Conservation (phyloP, 108 stramenopile genomes). For the Nitzschia inconspicua region DNA sequence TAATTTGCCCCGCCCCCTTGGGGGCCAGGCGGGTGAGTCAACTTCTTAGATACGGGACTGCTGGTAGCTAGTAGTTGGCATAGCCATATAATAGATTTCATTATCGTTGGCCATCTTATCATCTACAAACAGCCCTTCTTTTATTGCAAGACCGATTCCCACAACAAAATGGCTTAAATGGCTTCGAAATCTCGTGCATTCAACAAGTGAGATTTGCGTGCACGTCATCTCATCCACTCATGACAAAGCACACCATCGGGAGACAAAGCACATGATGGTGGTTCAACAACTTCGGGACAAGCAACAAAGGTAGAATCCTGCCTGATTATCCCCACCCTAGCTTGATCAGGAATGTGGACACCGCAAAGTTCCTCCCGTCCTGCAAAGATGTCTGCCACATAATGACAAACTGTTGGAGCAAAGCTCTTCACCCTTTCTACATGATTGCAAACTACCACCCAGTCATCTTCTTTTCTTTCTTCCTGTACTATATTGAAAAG, state of each 20-base stretch:
- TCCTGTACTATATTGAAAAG: slow-evolving; percentile 23
- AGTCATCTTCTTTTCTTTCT: slow-evolving; percentile 9
- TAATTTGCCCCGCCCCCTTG: no score
- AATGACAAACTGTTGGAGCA: slow-evolving; percentile 83
- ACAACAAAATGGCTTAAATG: no score
- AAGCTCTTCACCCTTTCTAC: slow-evolving; percentile 92
- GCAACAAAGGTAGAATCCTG: slow-evolving; percentile 24
- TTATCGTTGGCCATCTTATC: no score
- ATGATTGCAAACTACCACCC: slow-evolving; percentile 67
- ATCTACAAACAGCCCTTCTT: no score
- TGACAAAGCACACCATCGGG: slow-evolving; percentile 61
- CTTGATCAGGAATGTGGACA: not conserved
- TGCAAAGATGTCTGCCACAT: slow-evolving; percentile 84
- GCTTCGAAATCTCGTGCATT: no score
- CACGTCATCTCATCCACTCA: slow-evolving; percentile 67
- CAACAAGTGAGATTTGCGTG: no score
- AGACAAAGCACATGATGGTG: slow-evolving; percentile 72
- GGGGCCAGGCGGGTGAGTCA: no score
- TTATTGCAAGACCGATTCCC: no score
- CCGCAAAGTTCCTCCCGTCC: slow-evolving; percentile 23
- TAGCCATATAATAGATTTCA: no score
- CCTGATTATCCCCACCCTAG: slow-evolving; percentile 25
- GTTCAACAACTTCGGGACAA: slow-evolving; percentile 1
- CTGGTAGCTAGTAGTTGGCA: no score
- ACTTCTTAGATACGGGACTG: no score